phyloP scores from a whole-genome alignment of 345 rosid species.

The Salix udensis region DNA sequence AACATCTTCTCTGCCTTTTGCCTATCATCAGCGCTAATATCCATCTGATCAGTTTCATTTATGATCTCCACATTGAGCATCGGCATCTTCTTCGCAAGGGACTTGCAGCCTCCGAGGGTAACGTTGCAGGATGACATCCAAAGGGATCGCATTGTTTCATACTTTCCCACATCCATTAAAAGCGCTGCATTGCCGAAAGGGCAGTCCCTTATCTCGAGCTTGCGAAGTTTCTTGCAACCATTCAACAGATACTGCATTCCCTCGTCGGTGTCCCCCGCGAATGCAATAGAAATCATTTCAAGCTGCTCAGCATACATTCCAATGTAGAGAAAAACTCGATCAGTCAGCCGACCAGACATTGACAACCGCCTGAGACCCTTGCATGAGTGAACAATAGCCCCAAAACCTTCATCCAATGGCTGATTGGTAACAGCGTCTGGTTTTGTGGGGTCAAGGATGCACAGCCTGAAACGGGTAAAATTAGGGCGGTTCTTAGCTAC shows the following conservation, averaged over 20 bases:
- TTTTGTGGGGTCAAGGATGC: slow-evolving; percentile 69
- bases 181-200: slow-evolving; percentile 88
- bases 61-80: slow-evolving; percentile 85
- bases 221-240: slow-evolving; percentile 84
- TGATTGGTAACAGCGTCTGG: slow-evolving; percentile 64
- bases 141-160: slow-evolving; percentile 99
- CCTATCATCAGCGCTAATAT: slow-evolving; percentile 28
- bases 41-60: slow-evolving; percentile 49
- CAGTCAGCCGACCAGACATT: slow-evolving; percentile 70
- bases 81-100: slow-evolving; percentile 63
- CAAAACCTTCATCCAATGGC: slow-evolving; percentile 93
- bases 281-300: slow-evolving; percentile 94
- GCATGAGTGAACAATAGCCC: slow-evolving; percentile 82
- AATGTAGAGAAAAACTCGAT: slow-evolving; percentile 75
- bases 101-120: slow-evolving; percentile 86
- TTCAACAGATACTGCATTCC: slow-evolving; percentile 83
- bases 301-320: slow-evolving; percentile 81
- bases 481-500: slow-evolving; percentile 81
- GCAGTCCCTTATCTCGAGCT: slow-evolving; percentile 84
- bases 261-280: slow-evolving; percentile 80
- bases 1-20: slow-evolving; percentile 74
- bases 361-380: slow-evolving; percentile 70
- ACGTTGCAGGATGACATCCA: slow-evolving; percentile 99
- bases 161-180: slow-evolving; percentile 73
- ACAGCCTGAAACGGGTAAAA: slow-evolving; percentile 75